Conservation (phyloP, 371 early-diverging fungal genomes). For the Zychaea mexicana region DNA sequence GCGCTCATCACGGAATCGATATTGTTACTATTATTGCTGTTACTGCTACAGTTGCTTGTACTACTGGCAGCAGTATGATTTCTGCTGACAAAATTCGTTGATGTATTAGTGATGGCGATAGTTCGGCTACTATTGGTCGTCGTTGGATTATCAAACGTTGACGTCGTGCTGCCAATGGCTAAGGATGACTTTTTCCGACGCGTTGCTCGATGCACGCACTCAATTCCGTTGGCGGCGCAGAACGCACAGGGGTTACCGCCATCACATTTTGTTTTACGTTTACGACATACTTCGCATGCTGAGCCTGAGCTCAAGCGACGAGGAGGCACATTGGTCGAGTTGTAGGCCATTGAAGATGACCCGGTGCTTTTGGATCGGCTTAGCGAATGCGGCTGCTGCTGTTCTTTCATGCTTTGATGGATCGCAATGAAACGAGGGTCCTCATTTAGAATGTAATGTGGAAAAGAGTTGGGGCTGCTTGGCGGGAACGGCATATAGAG, state of each 20-base stretch:
- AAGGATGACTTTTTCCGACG: conserved; percentile 13
- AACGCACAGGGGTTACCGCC: conserved; percentile 48
- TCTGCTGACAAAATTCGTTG: too few species aligned
- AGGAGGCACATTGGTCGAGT: conserved; percentile 11
- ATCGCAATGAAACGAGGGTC: not conserved
- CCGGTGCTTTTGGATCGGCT: conserved; percentile 13
- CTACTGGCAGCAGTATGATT: too few species aligned
- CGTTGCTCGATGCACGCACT: conserved; percentile 41
- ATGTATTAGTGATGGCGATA: not conserved
- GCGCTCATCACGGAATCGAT: too few species aligned
- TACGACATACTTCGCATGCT: conserved; percentile 53
- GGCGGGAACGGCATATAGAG: not conserved
- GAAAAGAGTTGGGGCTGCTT: not conserved
- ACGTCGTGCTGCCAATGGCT: not conserved
- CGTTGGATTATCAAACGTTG: not conserved
- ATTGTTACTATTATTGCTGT: not conserved
- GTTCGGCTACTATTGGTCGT: not conserved
- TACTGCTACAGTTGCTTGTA: too few species aligned
- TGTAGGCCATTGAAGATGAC: not conserved
- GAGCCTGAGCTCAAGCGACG: conserved; percentile 50
- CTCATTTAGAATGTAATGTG: conserved; percentile 2
- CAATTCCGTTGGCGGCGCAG: conserved; percentile 43
- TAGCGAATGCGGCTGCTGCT: not conserved
- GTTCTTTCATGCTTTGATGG: conserved; percentile 1
- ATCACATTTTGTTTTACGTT: conserved; percentile 57